phyloP scores from a whole-genome alignment of 331 rosid species.

The Spiraea crenata region DNA sequence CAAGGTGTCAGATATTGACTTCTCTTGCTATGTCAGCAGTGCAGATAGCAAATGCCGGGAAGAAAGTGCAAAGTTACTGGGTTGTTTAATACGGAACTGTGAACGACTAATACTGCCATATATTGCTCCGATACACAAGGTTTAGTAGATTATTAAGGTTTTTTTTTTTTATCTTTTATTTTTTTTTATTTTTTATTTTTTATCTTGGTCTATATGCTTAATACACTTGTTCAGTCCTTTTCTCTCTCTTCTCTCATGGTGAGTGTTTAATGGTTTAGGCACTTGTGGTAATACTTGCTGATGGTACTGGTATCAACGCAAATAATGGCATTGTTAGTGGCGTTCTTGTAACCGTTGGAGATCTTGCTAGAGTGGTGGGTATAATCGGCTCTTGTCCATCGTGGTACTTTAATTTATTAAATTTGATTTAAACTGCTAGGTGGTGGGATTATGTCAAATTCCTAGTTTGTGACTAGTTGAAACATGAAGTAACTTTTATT shows the following conservation, averaged over 20 bases:
- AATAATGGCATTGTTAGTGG: conserved; percentile 89
- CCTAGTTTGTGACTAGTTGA: conserved; percentile 3
- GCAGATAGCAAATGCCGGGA: conserved; percentile 99
- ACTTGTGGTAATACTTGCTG: conserved; percentile 82
- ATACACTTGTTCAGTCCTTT: conserved; percentile 3
- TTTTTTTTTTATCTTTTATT: no score
- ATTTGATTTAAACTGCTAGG: background rate
- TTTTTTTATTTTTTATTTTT: no score
- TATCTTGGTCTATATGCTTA: conserved; percentile 1
- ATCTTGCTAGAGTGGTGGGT: conserved; percentile 98
- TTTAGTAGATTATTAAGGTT: conserved; percentile 24
- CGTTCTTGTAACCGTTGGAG: conserved; percentile 98
- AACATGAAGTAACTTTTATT: background rate
- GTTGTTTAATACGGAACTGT: conserved; percentile 93
- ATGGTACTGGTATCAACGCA: conserved; percentile 57
- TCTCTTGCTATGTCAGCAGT: conserved; percentile 64
- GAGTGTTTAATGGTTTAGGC: conserved; percentile 56
- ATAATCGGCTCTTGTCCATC: conserved; percentile 10
- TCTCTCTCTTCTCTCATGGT: conserved; percentile 22
- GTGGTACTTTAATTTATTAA: background rate
- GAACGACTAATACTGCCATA: conserved; percentile 90
- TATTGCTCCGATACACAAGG: conserved; percentile 97
- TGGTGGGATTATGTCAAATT: background rate
- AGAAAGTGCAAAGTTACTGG: conserved; percentile 96
- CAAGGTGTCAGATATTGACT: conserved; percentile 30